A percentile compares a stretch with the other conserved stretches of the same genome.
Conservation (phyloP, 352 stramenopile species). For the Globisporangium yorkense region DNA sequence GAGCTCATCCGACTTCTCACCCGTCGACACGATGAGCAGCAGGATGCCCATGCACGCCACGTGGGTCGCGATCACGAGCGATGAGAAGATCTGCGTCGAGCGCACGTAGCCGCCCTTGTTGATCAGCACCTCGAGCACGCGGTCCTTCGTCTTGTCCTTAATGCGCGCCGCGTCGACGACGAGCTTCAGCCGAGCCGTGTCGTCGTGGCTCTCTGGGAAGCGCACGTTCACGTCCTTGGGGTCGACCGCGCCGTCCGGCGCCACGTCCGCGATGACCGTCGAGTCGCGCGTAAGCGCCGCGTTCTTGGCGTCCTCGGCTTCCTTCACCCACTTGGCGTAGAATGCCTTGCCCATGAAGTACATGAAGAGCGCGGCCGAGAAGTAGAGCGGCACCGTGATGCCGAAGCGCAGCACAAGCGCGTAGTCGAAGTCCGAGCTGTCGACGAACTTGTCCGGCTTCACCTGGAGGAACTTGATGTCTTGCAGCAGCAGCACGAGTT, state of each 20-base stretch:
- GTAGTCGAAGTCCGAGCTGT: constrained; percentile 48
- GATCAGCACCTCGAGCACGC: constrained; percentile 49
- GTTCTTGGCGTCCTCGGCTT: constrained; percentile 59
- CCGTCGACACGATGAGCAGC: constrained; percentile 52
- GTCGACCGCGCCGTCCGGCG: constrained; percentile 3
- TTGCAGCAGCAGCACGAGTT: constrained; percentile 67
- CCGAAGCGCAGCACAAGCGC: constrained; percentile 60
- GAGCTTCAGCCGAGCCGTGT: constrained; percentile 29
- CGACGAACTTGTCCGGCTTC: constrained; percentile 42
- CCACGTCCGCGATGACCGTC: constrained; percentile 22
- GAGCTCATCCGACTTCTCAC: constrained; percentile 22
- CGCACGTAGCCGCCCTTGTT: constrained; percentile 77
- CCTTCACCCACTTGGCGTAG: constrained; percentile 62
- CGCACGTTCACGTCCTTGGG: constrained; percentile 14
- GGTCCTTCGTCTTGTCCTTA: constrained; percentile 41
- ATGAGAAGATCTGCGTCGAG: constrained; percentile 75
- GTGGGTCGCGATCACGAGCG: constrained; percentile 61
- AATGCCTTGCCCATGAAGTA: constrained; percentile 73
- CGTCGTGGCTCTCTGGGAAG: constrained; percentile 6
- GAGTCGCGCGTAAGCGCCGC: constrained; percentile 37
- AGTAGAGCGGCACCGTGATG: constrained; percentile 68
- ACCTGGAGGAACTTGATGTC: constrained; percentile 78
- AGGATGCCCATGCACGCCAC: constrained; percentile 70
- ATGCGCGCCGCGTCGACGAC: constrained; percentile 43
- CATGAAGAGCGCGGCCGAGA: constrained; percentile 66